Percentiles rank a stretch among this genome's conserved stretches.
Evolutionary conservation across 2,329 filamentous ascomycete species (phyloP).

Genomic region (Domatiomyces catenatus): DNA sequence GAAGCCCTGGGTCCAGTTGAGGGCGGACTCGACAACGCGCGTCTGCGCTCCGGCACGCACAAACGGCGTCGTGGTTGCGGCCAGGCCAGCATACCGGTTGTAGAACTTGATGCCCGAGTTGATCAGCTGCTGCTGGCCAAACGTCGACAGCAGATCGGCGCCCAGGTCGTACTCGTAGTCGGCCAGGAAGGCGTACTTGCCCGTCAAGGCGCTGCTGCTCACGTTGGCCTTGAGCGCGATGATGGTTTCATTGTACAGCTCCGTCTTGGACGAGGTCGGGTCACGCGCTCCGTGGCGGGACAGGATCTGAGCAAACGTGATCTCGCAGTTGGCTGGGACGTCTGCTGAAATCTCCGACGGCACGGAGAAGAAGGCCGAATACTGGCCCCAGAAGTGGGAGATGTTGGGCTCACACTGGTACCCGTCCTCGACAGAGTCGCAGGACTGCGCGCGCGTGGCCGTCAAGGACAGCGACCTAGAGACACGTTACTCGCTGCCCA

Average conservation of each 20-base stretch:
- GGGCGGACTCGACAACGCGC: conserved; percentile 58
- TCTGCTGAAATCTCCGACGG: conserved; percentile 47
- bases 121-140: conserved; percentile 55
- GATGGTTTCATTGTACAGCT: conserved; percentile 48
- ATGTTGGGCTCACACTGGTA: conserved; percentile 40
- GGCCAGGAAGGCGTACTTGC: conserved; percentile 53
- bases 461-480: not conserved
- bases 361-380: conserved; percentile 69
- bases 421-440: conserved; percentile 40
- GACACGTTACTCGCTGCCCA: not conserved
- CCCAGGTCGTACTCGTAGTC: conserved; percentile 58
- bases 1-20: conserved; percentile 63
- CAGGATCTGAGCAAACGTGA: conserved; percentile 68
- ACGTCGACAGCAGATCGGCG: conserved; percentile 50
- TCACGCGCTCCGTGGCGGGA: conserved; percentile 75
- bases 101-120: conserved; percentile 66
- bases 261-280: conserved; percentile 55
- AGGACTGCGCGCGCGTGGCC: conserved; percentile 17
- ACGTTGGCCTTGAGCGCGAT: conserved; percentile 46
- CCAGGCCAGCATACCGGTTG: conserved; percentile 51
- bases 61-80: conserved; percentile 47
- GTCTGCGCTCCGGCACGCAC: conserved; percentile 54
- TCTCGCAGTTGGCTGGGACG: conserved; percentile 51
- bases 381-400: conserved; percentile 68
- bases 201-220: conserved; percentile 38